Percentiles rank a stretch among this genome's conserved stretches.
These are phyloP conservation scores for Trichoderma endophyticum DNA, from an alignment of 2,329 filamentous ascomycete genomes.

Conservation along the genomic window DNA sequence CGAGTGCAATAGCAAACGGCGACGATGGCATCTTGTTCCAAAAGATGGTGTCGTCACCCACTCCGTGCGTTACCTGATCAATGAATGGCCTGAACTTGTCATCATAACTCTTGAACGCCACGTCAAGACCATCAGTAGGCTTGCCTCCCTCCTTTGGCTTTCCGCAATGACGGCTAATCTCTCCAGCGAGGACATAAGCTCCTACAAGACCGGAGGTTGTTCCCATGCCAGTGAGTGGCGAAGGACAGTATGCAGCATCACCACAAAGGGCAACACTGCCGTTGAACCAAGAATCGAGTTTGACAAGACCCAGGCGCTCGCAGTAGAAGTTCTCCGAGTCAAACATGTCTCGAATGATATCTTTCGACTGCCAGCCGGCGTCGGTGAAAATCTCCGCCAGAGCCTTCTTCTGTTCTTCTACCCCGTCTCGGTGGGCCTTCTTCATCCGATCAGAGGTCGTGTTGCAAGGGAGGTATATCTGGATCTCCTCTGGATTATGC, in stretches of 20 bases:
- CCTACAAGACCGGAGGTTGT: constrained; percentile 43
- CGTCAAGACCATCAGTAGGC: constrained; percentile 25
- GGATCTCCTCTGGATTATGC: constrained; percentile 26
- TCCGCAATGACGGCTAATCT: constrained; percentile 28
- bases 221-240: constrained; percentile 44
- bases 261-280: constrained; percentile 47
- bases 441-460: constrained; percentile 25
- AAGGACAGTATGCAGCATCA: constrained; percentile 45
- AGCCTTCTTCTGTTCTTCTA: constrained; percentile 31
- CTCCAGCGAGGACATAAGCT: constrained; percentile 51
- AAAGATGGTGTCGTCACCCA: not conserved
- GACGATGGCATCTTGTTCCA: not conserved
- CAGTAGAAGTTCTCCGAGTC: constrained; percentile 44
- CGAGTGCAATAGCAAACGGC: not conserved
- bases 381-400: constrained; percentile 39
- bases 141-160: not conserved
- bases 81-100: constrained; percentile 39
- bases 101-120: constrained; percentile 41
- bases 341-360: constrained; percentile 35
- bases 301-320: constrained; percentile 42
- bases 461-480: constrained; percentile 26
- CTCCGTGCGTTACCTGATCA: not conserved
- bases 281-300: constrained; percentile 34
- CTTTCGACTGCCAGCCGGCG: constrained; percentile 43
- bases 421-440: constrained; percentile 22